Evolutionary conservation across 345 rosid genomes (phyloP).

Genomic region (Cardamine occulta): DNA sequence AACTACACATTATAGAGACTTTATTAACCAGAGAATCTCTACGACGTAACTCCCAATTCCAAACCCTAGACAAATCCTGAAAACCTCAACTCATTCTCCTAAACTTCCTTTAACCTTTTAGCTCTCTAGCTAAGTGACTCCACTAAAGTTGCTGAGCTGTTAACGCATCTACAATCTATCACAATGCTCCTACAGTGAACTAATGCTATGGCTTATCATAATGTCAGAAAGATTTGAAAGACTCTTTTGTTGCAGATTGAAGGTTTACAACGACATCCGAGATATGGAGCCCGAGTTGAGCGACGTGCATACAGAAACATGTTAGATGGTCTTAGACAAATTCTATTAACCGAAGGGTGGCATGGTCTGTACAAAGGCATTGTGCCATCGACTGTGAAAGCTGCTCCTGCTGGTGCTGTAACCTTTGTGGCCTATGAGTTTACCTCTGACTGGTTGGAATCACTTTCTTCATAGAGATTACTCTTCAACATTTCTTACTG

Average conservation of each 20-base stretch:
- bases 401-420: slow-evolving; percentile 98
- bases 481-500: slow-evolving; percentile 23
- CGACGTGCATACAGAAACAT: slow-evolving; percentile 72
- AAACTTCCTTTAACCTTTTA: not conserved
- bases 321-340: slow-evolving; percentile 73
- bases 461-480: slow-evolving; percentile 50
- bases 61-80: not conserved
- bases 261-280: slow-evolving; percentile 87
- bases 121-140: not conserved
- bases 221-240: not conserved
- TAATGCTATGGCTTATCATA: not conserved
- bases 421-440: slow-evolving; percentile 87
- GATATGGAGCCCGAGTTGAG: slow-evolving; percentile 86
- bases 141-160: slow-evolving; percentile 1
- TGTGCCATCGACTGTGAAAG: slow-evolving; percentile 89
- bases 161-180: not conserved
- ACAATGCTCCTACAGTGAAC: not conserved
- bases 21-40: not conserved
- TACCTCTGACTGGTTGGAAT: slow-evolving; percentile 83
- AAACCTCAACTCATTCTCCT: slow-evolving; percentile 2
- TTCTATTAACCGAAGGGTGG: slow-evolving; percentile 71
- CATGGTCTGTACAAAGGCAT: slow-evolving; percentile 95
- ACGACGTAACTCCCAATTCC: not conserved
- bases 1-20: slow-evolving; percentile 1
- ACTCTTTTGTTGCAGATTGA: slow-evolving; percentile 60